Evolutionary conservation across 2,329 filamentous ascomycete species (phyloP).

Genomic region (Calonectria crousiana): DNA sequence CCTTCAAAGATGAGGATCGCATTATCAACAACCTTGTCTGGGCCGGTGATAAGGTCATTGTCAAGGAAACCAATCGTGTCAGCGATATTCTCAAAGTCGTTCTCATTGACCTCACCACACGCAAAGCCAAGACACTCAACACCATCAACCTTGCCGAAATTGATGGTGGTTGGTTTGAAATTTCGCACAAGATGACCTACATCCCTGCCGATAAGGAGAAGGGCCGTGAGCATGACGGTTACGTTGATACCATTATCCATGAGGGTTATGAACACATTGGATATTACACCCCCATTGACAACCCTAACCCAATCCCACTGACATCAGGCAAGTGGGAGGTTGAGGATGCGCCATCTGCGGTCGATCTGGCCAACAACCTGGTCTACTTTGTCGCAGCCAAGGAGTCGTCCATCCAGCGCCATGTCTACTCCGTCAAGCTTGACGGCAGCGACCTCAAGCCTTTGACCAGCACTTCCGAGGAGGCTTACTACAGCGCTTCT

Average conservation of each 20-base stretch:
- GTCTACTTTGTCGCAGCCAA: slow-evolving; percentile 94
- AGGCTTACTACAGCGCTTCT: slow-evolving; percentile 84
- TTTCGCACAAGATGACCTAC: slow-evolving; percentile 86
- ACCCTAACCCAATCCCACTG: slow-evolving; percentile 82
- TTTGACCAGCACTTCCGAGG: slow-evolving; percentile 78
- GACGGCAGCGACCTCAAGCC: slow-evolving; percentile 80
- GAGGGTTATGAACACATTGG: slow-evolving; percentile 91
- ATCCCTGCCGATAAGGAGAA: slow-evolving; percentile 85
- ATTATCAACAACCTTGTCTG: slow-evolving; percentile 95
- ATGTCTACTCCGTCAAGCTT: slow-evolving; percentile 90
- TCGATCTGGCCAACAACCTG: slow-evolving; percentile 86
- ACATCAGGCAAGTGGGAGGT: slow-evolving; percentile 96
- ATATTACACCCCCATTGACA: slow-evolving; percentile 92
- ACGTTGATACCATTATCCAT: slow-evolving; percentile 90
- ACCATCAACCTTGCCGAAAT: slow-evolving; percentile 83
- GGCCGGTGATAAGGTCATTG: slow-evolving; percentile 85
- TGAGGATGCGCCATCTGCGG: slow-evolving; percentile 82
- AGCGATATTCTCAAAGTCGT: slow-evolving; percentile 92
- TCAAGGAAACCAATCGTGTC: slow-evolving; percentile 94
- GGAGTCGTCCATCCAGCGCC: slow-evolving; percentile 88
- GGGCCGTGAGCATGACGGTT: slow-evolving; percentile 85
- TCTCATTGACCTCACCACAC: slow-evolving; percentile 80
- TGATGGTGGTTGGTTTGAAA: slow-evolving; percentile 98
- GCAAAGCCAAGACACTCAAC: slow-evolving; percentile 82
- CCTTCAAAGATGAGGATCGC: slow-evolving; percentile 84